Base-by-base conservation (phyloP, 192 early-diverging fungal species). In the Coemansia sp. region DNA sequence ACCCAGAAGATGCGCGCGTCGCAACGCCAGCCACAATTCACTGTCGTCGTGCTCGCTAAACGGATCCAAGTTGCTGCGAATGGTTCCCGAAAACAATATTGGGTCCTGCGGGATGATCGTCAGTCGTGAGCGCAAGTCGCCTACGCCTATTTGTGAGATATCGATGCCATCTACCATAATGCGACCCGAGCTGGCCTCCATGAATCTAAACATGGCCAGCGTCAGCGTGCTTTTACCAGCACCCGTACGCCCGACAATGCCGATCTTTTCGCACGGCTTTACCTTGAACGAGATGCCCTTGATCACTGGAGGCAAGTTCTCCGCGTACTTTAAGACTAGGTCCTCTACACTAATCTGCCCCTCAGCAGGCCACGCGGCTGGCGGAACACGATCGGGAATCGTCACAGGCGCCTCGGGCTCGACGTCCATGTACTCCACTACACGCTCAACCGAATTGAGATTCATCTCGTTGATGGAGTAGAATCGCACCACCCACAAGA, bases 71-170 rank as follows among this genome's bases (percentile, higher is more conserved):
- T 87, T 87, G 44, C 85, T 84, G 48, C 86, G 86, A 6, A 87
- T 39, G 8, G 89, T 88, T 32, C 90, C 90, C 42, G 85, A 74
- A 73, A 92, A 90, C 55, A 90, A 63, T 5, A 93, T 86, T 14
- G 92, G 91, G 44, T 95, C 94, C 84, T 97, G 93, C 45, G 94
- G 93, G 75, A 97, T 93, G 51, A 97, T 91, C 1, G 90, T 89
- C 57, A 97, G 67, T 15, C 86, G 70, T n/a, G 80, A 78, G n/a
- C 88, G 81, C 46, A 90, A 55, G 63, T 87, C 87, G 38, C 73
- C 77, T 3, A 82, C 63, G 4, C 83, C 75, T n/a, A 79, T 61
- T 8, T 80, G 82, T 9, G 85, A 74, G 58, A 89, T 89, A 68
- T 91, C 88, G 5, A 88, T 62, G 37, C 87, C 90, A 46, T 90